Percentiles rank a stretch among this genome's conserved stretches.
These are phyloP conservation scores for Hippophae gyantsensis DNA, from an alignment of 306 rosid genomes.

Conservation along the genomic window DNA sequence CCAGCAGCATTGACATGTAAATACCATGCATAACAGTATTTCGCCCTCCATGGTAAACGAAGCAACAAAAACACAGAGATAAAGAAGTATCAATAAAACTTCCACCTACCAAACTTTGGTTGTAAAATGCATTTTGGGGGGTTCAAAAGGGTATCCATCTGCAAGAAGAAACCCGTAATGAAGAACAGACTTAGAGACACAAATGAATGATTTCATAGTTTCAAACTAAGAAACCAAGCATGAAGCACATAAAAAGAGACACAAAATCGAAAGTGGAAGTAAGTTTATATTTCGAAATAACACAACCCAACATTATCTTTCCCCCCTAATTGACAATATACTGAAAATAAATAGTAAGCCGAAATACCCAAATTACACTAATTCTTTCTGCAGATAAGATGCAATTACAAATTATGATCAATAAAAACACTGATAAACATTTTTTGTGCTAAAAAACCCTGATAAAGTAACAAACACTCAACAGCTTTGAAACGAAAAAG, in stretches of 20 bases:
- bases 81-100: background rate
- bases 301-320: no score
- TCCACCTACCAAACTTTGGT: conserved; percentile 82
- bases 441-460: no score
- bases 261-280: no score
- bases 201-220: background rate
- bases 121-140: conserved; percentile 87
- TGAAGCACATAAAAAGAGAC: background rate
- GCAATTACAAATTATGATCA: no score
- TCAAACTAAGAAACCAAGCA: conserved; percentile 2
- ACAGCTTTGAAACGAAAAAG: no score
- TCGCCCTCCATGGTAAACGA: background rate
- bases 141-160: conserved; percentile 98
- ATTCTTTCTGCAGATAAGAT: no score
- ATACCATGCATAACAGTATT: background rate
- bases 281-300: no score
- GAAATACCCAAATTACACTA: no score
- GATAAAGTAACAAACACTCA: no score
- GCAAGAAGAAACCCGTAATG: conserved; percentile 21
- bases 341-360: no score
- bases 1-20: background rate
- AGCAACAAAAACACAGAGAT: background rate
- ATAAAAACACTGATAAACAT: no score
- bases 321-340: no score
- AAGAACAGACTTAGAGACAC: conserved; percentile 1